These are phyloP conservation scores for Pseudomassariella vexata DNA, from an alignment of 2,329 filamentous ascomycete genomes.

Conservation along the genomic window DNA sequence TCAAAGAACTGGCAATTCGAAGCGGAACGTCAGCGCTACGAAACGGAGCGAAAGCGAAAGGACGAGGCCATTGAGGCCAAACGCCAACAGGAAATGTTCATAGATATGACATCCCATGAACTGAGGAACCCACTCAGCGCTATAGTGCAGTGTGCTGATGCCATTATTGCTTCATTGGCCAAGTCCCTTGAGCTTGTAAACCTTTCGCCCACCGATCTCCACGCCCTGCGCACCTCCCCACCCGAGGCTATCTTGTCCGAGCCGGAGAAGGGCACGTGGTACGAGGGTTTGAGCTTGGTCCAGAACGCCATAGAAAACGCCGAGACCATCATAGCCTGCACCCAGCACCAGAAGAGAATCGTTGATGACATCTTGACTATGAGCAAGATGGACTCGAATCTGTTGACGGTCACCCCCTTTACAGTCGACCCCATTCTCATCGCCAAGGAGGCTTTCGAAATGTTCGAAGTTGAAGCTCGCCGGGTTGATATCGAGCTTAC, in stretches of 20 bases:
- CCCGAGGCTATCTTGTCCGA: constrained; percentile 7
- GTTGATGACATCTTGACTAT: constrained; percentile 61
- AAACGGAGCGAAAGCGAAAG: constrained; percentile 28
- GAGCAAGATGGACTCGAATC: constrained; percentile 63
- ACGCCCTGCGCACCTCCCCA: constrained; percentile 27
- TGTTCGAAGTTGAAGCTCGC: constrained; percentile 70
- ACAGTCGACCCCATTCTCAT: constrained; percentile 61
- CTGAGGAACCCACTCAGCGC: constrained; percentile 70
- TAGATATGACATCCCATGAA: constrained; percentile 69
- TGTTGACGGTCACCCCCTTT: constrained; percentile 62
- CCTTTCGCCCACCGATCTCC: too few relatives aligned
- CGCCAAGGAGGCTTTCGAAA: constrained; percentile 62
- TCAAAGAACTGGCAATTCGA: constrained; percentile 46
- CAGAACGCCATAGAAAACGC: constrained; percentile 82
- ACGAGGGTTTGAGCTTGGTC: constrained; percentile 73
- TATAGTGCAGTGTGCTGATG: constrained; percentile 69
- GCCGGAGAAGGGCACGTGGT: too few relatives aligned
- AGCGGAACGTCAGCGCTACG: constrained; percentile 29
- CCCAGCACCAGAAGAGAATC: constrained; percentile 68
- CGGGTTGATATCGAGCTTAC: constrained; percentile 65
- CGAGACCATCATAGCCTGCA: constrained; percentile 68
- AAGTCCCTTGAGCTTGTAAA: too few relatives aligned
- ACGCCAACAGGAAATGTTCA: constrained; percentile 73
- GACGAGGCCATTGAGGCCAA: constrained; percentile 54
- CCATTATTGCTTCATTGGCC: constrained; percentile 50